phyloP scores from a whole-genome alignment of 495 filamentous ascomycete genomes.

The Hypoxylon crocopeplum region DNA sequence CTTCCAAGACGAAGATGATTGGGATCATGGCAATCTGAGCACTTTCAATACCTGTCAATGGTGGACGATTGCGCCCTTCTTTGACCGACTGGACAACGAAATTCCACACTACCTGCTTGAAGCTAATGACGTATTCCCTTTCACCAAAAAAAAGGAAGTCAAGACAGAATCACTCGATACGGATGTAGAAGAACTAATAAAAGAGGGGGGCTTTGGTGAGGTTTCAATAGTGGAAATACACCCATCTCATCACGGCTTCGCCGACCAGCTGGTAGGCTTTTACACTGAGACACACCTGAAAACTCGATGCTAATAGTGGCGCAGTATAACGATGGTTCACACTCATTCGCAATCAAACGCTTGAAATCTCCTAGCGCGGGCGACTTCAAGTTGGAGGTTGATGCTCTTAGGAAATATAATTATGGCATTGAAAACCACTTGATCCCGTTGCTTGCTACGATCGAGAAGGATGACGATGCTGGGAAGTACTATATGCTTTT shows the following conservation, averaged over 20 bases:
- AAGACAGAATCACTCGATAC: slow-evolving; percentile 1
- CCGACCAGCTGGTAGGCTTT: slow-evolving; percentile 2
- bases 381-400: slow-evolving; percentile 20
- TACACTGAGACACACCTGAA: neutral
- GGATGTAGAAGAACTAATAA: neutral
- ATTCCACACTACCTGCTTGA: slow-evolving; percentile 21
- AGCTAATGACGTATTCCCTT: slow-evolving; percentile 4
- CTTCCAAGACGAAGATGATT: neutral
- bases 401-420: slow-evolving; percentile 17
- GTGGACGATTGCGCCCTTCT: slow-evolving; percentile 18
- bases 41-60: slow-evolving; percentile 9
- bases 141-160: slow-evolving; percentile 4
- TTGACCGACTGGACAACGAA: neutral
- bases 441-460: slow-evolving; percentile 18
- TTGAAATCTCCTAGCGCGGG: slow-evolving; percentile 1
- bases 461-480: slow-evolving; percentile 2
- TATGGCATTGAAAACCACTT: slow-evolving; percentile 13
- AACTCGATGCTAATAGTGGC: neutral
- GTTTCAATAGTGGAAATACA: slow-evolving; percentile 21
- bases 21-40: neutral
- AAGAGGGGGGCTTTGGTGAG: slow-evolving; percentile 15
- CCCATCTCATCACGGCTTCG: slow-evolving; percentile 5
- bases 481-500: slow-evolving; percentile 19
- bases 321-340: slow-evolving; percentile 6
- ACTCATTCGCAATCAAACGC: slow-evolving; percentile 16